Evolutionary conservation across 1,139 yeast genomes (phyloP), one percentile per base, ranked within the genome.

Genomic region (Suhomyces anneliseae): DNA sequence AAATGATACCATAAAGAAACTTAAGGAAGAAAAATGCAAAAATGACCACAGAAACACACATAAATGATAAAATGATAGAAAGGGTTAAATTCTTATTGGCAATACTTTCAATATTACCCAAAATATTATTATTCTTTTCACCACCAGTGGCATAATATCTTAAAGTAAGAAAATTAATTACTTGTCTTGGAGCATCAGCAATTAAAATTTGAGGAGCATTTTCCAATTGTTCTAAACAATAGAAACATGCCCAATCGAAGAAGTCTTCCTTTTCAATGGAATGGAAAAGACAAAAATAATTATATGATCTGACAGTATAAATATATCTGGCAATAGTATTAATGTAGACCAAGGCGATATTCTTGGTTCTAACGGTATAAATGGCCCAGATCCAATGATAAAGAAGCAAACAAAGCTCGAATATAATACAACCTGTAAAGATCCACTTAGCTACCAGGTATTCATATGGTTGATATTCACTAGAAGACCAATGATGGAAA

Each of bases 131-230:
- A 41, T 74, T 67, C 8, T 66, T 51, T 38, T 75, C 76, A 8
- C 71, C 74, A 40, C 66, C 71, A 6, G 87, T 76, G 8, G 83
- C 82, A 48, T 78, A 76, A 49, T 68, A 72, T 59, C 85, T 74
- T 34, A 87, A 66, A 0, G 97, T 88, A 54, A 87, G 69, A 27
- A 90, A 87, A 61, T 90, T 90, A 55, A 90, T 79, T 3, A 86
- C 85, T 66, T 90, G 97, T 64, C 97, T 79, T n/a, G 97, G 97
- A 6, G 92, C 78, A 57, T 90, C 96, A 0, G 96, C 92, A 39
- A 87, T 70, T 15, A 87, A 56, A 34, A 87, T 72, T 49, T 81
- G 81, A 12, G 83, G 62, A 61, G 93, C 88, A 42, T 79, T 78
- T 53, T 83, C 83, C 46, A 88, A 66, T 48, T 88, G 85, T 58